Conservation (phyloP, 441 rosid genomes). For the Corymbia calophylla region DNA sequence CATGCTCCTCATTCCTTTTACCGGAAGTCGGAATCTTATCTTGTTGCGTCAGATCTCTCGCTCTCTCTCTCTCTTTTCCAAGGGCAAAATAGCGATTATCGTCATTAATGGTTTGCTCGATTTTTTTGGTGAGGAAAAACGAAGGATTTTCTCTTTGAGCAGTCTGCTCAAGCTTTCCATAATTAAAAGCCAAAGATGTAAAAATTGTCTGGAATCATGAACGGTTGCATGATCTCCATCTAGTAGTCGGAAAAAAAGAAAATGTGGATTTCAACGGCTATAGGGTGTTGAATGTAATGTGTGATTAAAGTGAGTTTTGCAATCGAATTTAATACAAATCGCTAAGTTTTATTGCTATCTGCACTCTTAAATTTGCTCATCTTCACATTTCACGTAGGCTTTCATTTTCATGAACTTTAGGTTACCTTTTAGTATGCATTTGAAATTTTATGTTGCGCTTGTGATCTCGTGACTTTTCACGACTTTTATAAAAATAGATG, state of each 20-base stretch:
- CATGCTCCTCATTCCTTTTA: neutral
- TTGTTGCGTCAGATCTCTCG: neutral
- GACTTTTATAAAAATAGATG: neutral
- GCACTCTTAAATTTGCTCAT: neutral
- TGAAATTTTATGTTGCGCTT: no score
- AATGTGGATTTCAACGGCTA: no score
- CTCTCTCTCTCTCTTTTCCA: neutral
- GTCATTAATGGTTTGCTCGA: neutral
- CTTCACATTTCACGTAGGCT: neutral
- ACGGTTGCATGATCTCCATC: neutral
- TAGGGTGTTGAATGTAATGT: no score
- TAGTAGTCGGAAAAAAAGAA: neutral
- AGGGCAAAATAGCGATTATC: neutral
- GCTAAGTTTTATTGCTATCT: neutral
- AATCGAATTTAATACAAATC: neutral
- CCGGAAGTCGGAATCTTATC: neutral
- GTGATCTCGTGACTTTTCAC: neutral
- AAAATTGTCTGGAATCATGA: neutral
- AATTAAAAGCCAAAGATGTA: neutral
- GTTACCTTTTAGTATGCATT: neutral
- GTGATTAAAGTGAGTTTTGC: neutral
- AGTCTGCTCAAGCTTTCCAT: neutral
- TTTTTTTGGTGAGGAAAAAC: neutral
- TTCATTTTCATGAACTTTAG: neutral
- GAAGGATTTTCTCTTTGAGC: neutral